Evolutionary conservation across 331 rosid genomes (phyloP).

Genomic region (Rosa hybrid): DNA sequence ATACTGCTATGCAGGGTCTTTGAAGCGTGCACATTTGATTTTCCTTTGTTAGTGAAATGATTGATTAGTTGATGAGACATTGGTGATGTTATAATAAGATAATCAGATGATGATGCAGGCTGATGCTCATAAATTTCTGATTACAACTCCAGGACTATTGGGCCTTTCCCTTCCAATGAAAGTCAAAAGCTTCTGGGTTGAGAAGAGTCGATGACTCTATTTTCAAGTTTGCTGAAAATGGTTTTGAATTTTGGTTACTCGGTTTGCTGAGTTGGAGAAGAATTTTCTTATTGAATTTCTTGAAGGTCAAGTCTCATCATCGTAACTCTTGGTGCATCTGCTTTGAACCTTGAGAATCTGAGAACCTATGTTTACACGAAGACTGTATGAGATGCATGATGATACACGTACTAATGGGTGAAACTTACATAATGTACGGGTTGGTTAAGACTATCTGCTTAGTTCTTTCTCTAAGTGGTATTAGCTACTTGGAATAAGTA

Average conservation of each 20-base stretch:
- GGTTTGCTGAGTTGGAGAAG: conserved; percentile 23
- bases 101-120: background rate
- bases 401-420: conserved; percentile 20
- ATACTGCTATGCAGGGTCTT: background rate
- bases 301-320: background rate
- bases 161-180: background rate
- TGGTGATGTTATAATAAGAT: background rate
- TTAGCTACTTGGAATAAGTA: background rate
- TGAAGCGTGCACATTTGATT: background rate
- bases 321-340: conserved; percentile 17
- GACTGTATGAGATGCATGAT: background rate
- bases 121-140: background rate
- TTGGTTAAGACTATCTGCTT: conserved; percentile 22
- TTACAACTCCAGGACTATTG: conserved; percentile 2
- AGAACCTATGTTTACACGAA: background rate
- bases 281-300: background rate
- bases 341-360: background rate
- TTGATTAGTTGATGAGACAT: background rate
- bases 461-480: background rate
- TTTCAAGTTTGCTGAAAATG: conserved; percentile 1
- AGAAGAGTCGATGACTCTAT: background rate
- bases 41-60: conserved; percentile 3
- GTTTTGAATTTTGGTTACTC: conserved; percentile 12
- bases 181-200: background rate
- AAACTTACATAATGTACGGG: conserved; percentile 23